These are phyloP conservation scores for Arthrobotrys iridis DNA, from an alignment of 2,329 filamentous ascomycete genomes.

Conservation along the genomic window DNA sequence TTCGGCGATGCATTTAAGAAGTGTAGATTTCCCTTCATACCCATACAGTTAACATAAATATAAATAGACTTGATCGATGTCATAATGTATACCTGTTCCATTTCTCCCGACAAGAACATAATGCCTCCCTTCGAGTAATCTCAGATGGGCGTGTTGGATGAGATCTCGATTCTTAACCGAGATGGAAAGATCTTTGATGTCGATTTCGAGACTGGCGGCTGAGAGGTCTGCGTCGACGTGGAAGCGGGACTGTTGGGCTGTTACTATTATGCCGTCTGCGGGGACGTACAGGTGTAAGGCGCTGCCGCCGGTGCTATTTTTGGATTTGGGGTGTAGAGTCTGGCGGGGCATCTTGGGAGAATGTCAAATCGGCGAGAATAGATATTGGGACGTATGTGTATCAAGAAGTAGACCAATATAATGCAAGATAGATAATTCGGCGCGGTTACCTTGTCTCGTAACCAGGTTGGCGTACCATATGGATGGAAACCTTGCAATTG, in stretches of 20 bases:
- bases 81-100: constrained; percentile 76
- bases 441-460: too few species aligned
- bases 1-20: constrained; percentile 78
- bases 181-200: constrained; percentile 78
- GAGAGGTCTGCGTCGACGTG: constrained; percentile 63
- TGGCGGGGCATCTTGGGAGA: constrained; percentile 18
- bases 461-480: too few species aligned
- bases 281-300: constrained; percentile 8
- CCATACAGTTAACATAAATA: background rate
- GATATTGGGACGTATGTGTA: too few species aligned
- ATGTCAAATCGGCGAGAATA: too few species aligned
- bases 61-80: background rate
- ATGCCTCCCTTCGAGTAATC: constrained; percentile 75
- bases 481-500: background rate
- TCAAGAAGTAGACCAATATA: too few species aligned
- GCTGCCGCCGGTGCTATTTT: background rate
- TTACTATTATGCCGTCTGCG: constrained; percentile 66
- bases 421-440: too few species aligned
- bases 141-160: constrained; percentile 74
- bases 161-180: constrained; percentile 71
- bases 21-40: constrained; percentile 63
- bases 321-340: constrained; percentile 15
- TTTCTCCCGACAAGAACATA: constrained; percentile 85
- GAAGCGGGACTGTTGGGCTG: constrained; percentile 75
- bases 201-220: constrained; percentile 65